A percentile compares a stretch with the other conserved stretches of the same genome.
These are phyloP conservation scores for Tetradesmus lagerheimii DNA, from an alignment of 139 green algal genomes.

Conservation along the genomic window DNA sequence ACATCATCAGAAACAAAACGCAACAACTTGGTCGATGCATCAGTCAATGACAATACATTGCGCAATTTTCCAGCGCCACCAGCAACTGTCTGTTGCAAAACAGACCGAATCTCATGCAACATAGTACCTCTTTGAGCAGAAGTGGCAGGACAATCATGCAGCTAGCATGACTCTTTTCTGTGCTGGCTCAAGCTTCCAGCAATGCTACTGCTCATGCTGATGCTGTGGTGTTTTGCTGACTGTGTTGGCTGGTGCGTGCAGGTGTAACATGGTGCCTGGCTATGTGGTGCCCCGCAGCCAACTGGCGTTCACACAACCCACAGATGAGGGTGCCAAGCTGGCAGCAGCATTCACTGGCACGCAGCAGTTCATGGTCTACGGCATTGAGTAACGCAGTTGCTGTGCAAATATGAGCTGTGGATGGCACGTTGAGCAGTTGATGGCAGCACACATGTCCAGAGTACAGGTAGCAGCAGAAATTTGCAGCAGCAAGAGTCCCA, in stretches of 20 bases:
- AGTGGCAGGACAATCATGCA: no score
- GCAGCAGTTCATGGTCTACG: constrained; percentile 43
- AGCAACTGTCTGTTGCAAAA: no score
- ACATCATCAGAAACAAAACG: no score
- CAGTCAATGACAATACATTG: no score
- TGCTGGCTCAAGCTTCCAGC: background rate
- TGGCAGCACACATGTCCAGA: background rate
- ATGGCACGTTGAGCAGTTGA: background rate
- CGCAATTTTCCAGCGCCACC: no score
- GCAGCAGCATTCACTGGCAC: constrained; percentile 28
- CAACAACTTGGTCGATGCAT: no score
- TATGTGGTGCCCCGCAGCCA: constrained; percentile 46
- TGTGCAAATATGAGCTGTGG: background rate
- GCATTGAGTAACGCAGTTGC: background rate
- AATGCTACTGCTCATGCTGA: background rate
- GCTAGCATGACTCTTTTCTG: background rate
- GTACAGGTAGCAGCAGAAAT: background rate
- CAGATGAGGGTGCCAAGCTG: constrained; percentile 13
- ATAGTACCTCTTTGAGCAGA: no score
- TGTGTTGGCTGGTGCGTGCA: background rate
- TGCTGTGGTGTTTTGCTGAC: background rate
- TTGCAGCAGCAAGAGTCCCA: background rate
- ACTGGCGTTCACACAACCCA: constrained; percentile 42
- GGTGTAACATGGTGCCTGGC: constrained; percentile 46
- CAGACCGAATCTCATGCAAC: no score